Evolutionary conservation across 352 stramenopile genomes (phyloP).

Genomic region (Pythium oligandrum): DNA sequence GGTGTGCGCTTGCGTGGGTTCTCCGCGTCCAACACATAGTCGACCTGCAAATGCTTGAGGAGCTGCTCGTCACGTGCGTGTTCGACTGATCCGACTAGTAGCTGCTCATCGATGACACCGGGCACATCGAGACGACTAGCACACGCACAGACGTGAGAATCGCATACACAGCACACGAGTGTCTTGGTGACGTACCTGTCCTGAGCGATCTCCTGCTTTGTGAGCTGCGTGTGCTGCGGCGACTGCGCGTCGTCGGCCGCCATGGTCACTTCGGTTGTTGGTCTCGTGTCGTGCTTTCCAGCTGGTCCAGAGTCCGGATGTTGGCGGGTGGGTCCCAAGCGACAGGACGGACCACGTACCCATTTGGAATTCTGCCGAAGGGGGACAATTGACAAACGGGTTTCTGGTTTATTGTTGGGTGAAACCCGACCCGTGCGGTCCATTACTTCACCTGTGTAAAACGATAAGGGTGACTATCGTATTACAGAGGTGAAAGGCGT

Average conservation of each 20-base stretch:
- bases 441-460: too few relatives aligned
- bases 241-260: constrained; percentile 4
- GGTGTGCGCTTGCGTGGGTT: constrained; percentile 51
- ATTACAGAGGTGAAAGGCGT: too few relatives aligned
- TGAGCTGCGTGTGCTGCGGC: not conserved
- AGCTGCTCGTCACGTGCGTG: constrained; percentile 50
- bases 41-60: constrained; percentile 49
- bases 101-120: constrained; percentile 42
- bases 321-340: too few relatives aligned
- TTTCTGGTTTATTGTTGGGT: too few relatives aligned
- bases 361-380: too few relatives aligned
- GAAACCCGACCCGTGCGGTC: too few relatives aligned
- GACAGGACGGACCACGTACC: too few relatives aligned
- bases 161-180: constrained; percentile 1
- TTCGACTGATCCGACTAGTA: constrained; percentile 58
- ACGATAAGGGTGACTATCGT: too few relatives aligned
- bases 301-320: too few relatives aligned
- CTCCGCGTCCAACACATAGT: constrained; percentile 50
- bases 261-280: constrained; percentile 1
- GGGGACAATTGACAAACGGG: too few relatives aligned
- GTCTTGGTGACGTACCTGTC: constrained; percentile 7
- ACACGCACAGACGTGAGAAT: not conserved
- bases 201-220: constrained; percentile 2
- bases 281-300: too few relatives aligned
- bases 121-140: constrained; percentile 50